Percentiles rank a stretch among this genome's conserved stretches.
These are phyloP conservation scores for Venturia nashicola DNA, from an alignment of 2,329 filamentous ascomycete species.

Conservation along the genomic window DNA sequence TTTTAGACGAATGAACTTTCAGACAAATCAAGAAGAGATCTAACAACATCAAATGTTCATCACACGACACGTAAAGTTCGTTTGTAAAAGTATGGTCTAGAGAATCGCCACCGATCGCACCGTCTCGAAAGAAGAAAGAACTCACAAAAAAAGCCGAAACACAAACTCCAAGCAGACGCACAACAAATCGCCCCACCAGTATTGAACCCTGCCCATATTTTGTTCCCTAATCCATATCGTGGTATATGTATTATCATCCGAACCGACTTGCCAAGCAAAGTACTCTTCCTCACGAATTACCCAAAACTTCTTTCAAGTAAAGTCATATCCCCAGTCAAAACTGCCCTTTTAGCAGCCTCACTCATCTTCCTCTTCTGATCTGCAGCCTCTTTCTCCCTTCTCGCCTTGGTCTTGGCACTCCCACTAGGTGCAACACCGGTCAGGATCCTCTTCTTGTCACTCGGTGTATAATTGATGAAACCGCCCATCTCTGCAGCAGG, in stretches of 20 bases:
- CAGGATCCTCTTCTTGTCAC: constrained; percentile 67
- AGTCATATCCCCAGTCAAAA: constrained; percentile 53
- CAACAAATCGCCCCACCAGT: not conserved
- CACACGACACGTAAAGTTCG: not conserved
- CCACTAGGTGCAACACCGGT: constrained; percentile 86
- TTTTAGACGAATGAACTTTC: too few species aligned
- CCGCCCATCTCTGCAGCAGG: constrained; percentile 18
- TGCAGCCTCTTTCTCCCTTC: constrained; percentile 73
- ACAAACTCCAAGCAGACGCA: not conserved
- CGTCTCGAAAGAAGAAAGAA: not conserved
- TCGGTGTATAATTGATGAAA: constrained; percentile 86
- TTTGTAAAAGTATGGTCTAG: not conserved
- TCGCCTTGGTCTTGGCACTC: constrained; percentile 86
- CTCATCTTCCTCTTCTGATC: constrained; percentile 61
- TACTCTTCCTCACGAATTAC: not conserved
- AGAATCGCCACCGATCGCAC: not conserved
- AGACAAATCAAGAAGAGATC: not conserved
- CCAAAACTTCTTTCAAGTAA: constrained; percentile 22
- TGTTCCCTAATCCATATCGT: not conserved
- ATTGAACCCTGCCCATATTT: not conserved
- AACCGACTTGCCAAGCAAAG: not conserved
- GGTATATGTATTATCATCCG: not conserved
- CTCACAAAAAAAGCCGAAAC: not conserved
- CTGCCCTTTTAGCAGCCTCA: constrained; percentile 55
- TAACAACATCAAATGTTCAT: not conserved